Evolutionary conservation across 2,329 filamentous ascomycete genomes (phyloP).

Genomic region (Chaetomium sp.): DNA sequence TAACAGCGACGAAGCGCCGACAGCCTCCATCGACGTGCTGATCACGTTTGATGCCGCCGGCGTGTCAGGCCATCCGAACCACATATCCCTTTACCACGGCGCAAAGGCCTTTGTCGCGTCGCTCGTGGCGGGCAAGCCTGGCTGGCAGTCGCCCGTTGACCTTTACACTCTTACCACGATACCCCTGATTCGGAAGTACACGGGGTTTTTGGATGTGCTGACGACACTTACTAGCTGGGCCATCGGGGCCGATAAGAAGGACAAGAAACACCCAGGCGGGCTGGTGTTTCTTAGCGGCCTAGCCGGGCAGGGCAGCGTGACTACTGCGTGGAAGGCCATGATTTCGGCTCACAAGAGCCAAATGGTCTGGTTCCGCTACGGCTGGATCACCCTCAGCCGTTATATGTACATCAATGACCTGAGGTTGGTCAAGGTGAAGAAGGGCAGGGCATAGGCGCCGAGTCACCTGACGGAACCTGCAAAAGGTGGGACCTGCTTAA

Average conservation of each 20-base stretch:
- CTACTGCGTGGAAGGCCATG: constrained; percentile 75
- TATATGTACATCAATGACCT: constrained; percentile 97
- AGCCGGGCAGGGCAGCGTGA: constrained; percentile 46
- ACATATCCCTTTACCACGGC: constrained; percentile 81
- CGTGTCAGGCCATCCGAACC: constrained; percentile 86
- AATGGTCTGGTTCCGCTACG: constrained; percentile 98
- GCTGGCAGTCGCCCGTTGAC: constrained; percentile 66
- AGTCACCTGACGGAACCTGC: background rate
- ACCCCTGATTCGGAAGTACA: constrained; percentile 72
- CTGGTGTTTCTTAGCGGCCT: constrained; percentile 53
- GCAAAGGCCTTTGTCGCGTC: constrained; percentile 64
- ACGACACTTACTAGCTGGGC: constrained; percentile 57
- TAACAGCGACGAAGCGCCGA: constrained; percentile 30
- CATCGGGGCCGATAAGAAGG: constrained; percentile 30
- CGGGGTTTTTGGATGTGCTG: constrained; percentile 67
- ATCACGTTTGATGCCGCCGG: constrained; percentile 84
- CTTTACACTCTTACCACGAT: constrained; percentile 79
- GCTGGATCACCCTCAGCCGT: constrained; percentile 83
- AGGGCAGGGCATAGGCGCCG: constrained; percentile 9
- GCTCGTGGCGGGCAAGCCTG: constrained; percentile 57
- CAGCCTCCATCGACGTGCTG: constrained; percentile 65
- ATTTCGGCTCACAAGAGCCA: constrained; percentile 84
- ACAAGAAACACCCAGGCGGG: constrained; percentile 46
- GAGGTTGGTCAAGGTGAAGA: constrained; percentile 41
- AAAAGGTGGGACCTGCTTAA: background rate